Evolutionary conservation across 768 basidiomycete species (phyloP), one percentile per base, ranked within the genome.

Genomic region (Suillus subalutaceus): DNA sequence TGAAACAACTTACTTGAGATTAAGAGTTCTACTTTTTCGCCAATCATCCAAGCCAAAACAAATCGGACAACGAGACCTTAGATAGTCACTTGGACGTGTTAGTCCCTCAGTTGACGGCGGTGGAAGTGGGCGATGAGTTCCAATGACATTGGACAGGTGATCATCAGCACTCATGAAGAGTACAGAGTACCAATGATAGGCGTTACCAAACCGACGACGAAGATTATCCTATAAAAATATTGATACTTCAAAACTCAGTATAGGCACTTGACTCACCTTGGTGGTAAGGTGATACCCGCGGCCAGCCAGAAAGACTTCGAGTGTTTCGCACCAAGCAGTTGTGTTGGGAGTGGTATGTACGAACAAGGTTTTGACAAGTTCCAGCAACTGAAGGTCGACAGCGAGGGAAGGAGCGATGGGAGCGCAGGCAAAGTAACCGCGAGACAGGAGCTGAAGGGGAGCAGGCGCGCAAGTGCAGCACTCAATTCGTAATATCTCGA

Each of bases 401-500:
- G 76, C 77, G 0, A 79, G 65, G 7, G 73, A 72, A 10, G 79
- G 79, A 0, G 60, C 58, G 1, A 71, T 35, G 2, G 79, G 79
- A 20, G 76, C 66, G 40, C 70, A 74, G 18, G 78, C 70, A 59
- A 79, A 77, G 13, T 72, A 67, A 3, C 75, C 72, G 12, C 20
- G 48, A 44, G 63, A 26, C 2, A 79, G 58, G 7, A 78, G 73
- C 53, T 79, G 76, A 12, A 35, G 35, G 16, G 73, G 64, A 4
- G 69, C 74, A 65, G 65, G 63, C 3, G 3, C 38, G 15, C 65
- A 66, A 10, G 48, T 1, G 16, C 65, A 66, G 8, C 61, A 37
- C 6, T 40, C n/a, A 16, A 66, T 40, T 26, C 9, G 37, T n/a
- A 66, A 15, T 40, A 18, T 18, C 23, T 63, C 38, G 2, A 66